Percentiles rank a stretch among this genome's conserved stretches.
These are phyloP conservation scores for Chalara sp. DNA, from an alignment of 2,329 filamentous ascomycete species.

Conservation along the genomic window DNA sequence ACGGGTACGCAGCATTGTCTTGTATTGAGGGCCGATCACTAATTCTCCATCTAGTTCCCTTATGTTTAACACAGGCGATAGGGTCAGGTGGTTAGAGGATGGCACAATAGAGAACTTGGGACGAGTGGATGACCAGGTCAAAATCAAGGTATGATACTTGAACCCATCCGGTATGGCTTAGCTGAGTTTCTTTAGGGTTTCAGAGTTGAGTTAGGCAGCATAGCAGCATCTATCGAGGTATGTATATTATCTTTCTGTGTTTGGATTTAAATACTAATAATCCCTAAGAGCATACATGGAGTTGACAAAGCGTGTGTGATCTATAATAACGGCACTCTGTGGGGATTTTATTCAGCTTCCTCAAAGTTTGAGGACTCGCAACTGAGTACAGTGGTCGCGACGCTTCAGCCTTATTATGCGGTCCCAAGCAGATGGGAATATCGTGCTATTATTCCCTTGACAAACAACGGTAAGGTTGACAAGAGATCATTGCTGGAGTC, in stretches of 20 bases:
- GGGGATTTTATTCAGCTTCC: conserved; percentile 39
- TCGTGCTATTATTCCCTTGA: too few species aligned
- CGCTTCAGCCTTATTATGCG: too few species aligned
- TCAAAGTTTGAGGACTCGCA: too few species aligned
- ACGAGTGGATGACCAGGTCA: conserved; percentile 54
- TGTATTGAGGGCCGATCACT: background rate
- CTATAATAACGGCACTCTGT: conserved; percentile 39
- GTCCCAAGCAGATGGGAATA: too few species aligned
- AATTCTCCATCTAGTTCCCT: conserved; percentile 26
- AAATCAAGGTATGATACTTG: conserved; percentile 41
- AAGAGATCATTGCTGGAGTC: too few species aligned
- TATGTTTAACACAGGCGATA: conserved; percentile 57
- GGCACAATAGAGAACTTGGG: conserved; percentile 49
- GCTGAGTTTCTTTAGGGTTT: conserved; percentile 36
- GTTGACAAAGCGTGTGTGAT: conserved; percentile 42
- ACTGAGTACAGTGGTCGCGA: too few species aligned
- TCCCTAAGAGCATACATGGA: conserved; percentile 28
- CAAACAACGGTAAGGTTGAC: too few species aligned
- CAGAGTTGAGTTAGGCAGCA: conserved; percentile 53
- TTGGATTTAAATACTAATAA: background rate
- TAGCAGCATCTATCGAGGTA: conserved; percentile 41
- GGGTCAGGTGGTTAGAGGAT: conserved; percentile 46
- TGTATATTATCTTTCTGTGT: background rate
- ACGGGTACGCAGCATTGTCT: conserved; percentile 34
- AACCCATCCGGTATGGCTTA: background rate